Percentiles rank a stretch among this genome's conserved stretches.
Evolutionary conservation across 768 basidiomycete genomes (phyloP).

Genomic region (Termitomyces eurrhizus): DNA sequence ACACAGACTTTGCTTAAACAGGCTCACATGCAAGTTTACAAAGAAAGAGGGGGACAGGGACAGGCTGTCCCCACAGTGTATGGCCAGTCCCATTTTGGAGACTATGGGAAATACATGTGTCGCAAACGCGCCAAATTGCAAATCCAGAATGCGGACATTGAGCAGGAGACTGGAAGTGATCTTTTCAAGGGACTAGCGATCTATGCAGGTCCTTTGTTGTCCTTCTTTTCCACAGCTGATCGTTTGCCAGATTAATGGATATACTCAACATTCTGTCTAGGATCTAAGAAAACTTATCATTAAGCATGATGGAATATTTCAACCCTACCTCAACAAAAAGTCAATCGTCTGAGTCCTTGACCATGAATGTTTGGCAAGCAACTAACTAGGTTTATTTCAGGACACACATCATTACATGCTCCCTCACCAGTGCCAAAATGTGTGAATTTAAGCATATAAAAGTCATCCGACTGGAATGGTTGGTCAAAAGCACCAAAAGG

Average conservation of each 20-base stretch:
- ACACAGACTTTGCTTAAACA: conserved; percentile 41
- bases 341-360: conserved; percentile 54
- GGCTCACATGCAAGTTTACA: conserved; percentile 24
- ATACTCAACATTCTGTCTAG: conserved; percentile 83
- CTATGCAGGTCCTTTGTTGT: conserved; percentile 55
- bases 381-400: conserved; percentile 29
- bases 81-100: conserved; percentile 76
- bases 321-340: conserved; percentile 81
- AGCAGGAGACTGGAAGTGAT: conserved; percentile 19
- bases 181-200: conserved; percentile 77
- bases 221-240: background rate
- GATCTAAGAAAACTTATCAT: conserved; percentile 78
- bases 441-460: conserved; percentile 89
- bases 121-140: conserved; percentile 90
- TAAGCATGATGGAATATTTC: conserved; percentile 78
- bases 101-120: conserved; percentile 84
- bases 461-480: conserved; percentile 86
- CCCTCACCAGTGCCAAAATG: conserved; percentile 86
- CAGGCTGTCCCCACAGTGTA: conserved; percentile 40
- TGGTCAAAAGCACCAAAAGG: conserved; percentile 71
- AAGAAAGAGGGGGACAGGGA: conserved; percentile 16
- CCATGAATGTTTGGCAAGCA: background rate
- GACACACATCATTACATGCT: conserved; percentile 90
- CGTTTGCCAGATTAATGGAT: conserved; percentile 77
- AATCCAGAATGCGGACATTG: conserved; percentile 60